Evolutionary conservation across 1,284 basidiomycete species (phyloP).

Genomic region (Ceratobasidium sp.): DNA sequence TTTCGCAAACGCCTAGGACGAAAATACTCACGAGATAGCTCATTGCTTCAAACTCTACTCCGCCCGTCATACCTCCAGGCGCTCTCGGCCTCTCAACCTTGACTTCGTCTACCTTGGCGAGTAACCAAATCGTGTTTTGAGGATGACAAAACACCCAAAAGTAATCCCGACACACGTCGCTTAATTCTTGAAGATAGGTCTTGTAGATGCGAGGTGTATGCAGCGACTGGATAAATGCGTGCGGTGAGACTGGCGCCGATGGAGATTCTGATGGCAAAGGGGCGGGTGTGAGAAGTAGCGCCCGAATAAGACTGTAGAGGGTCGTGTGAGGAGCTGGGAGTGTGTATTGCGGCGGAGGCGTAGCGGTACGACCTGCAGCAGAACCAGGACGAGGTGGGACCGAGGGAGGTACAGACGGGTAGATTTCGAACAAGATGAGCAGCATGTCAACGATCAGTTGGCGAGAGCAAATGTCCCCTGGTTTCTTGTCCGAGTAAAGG

Average conservation of each 20-base stretch:
- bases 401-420: conserved; percentile 58
- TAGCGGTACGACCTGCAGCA: conserved; percentile 43
- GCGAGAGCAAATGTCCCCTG: conserved; percentile 88
- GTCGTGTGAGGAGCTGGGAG: conserved; percentile 73
- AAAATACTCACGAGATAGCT: conserved; percentile 77
- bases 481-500: conserved; percentile 96
- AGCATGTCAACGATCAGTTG: conserved; percentile 91
- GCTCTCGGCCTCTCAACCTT: conserved; percentile 91
- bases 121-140: conserved; percentile 87
- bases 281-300: conserved; percentile 75
- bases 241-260: conserved; percentile 70
- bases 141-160: conserved; percentile 99
- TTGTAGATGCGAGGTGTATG: conserved; percentile 89
- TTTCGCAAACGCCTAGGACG: not conserved
- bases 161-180: conserved; percentile 91
- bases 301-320: conserved; percentile 72
- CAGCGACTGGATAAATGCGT: conserved; percentile 87
- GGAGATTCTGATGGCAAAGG: conserved; percentile 74
- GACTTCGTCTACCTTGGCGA: conserved; percentile 80
- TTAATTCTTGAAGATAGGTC: conserved; percentile 87
- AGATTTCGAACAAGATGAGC: conserved; percentile 83
- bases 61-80: conserved; percentile 97
- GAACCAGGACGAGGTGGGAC: conserved; percentile 60
- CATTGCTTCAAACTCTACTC: conserved; percentile 98
- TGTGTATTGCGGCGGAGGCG: conserved; percentile 60